Conservation (phyloP, 768 basidiomycete genomes). For the Saitozyma sp. region DNA sequence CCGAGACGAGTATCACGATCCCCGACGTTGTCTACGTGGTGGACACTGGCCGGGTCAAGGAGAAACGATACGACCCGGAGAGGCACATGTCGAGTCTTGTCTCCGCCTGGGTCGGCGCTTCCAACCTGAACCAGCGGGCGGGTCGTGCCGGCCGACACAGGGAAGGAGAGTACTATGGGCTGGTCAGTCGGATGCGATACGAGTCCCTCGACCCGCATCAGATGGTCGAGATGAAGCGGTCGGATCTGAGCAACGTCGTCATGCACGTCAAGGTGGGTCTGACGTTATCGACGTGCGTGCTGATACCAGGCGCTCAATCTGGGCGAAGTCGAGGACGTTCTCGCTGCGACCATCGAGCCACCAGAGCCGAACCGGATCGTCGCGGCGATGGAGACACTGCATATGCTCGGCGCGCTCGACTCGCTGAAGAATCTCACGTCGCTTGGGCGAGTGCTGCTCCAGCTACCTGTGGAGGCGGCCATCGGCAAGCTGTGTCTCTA, state of each 20-base stretch:
- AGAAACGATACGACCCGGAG: constrained; percentile 83
- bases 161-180: constrained; percentile 84
- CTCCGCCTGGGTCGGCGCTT: constrained; percentile 85
- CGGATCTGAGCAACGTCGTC: constrained; percentile 84
- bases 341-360: constrained; percentile 81
- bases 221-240: constrained; percentile 91
- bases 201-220: constrained; percentile 71
- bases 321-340: constrained; percentile 81
- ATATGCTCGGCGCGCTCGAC: constrained; percentile 86
- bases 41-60: constrained; percentile 83
- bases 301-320: constrained; percentile 68
- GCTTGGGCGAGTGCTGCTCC: constrained; percentile 81
- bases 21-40: constrained; percentile 94
- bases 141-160: constrained; percentile 91
- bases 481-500: constrained; percentile 86
- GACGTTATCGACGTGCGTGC: neutral
- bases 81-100: constrained; percentile 85
- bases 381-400: constrained; percentile 74
- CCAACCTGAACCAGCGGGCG: constrained; percentile 86
- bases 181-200: constrained; percentile 67
- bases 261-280: constrained; percentile 79
- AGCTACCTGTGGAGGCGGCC: constrained; percentile 84
- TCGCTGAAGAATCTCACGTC: constrained; percentile 72
- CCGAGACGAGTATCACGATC: constrained; percentile 92
- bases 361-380: constrained; percentile 73